Percentiles rank a stretch among this genome's conserved stretches.
phyloP scores from a whole-genome alignment of 305 asterid genomes.

The Coffea humblotiana region DNA sequence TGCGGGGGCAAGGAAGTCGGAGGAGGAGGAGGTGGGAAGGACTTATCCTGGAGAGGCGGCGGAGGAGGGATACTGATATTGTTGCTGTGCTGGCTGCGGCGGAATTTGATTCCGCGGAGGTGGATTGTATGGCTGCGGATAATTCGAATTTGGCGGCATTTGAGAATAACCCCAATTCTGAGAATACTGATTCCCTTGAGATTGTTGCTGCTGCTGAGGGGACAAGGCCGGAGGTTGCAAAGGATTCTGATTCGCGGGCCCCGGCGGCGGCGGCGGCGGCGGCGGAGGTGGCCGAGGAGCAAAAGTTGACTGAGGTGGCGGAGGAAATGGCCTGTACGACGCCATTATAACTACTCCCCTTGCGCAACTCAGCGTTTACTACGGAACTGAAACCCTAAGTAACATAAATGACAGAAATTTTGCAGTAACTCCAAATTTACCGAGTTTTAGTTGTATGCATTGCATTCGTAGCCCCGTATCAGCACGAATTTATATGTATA shows the following conservation, averaged over 20 bases:
- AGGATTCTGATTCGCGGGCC: constrained; percentile 61
- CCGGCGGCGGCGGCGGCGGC: constrained; percentile 34
- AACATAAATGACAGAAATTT: background rate
- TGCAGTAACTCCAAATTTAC: background rate
- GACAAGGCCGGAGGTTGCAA: constrained; percentile 51
- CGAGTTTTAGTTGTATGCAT: background rate
- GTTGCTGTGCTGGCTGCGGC: constrained; percentile 67
- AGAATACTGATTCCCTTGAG: constrained; percentile 53
- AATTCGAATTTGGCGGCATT: constrained; percentile 47
- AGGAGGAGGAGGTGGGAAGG: constrained; percentile 48
- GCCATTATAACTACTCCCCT: constrained; percentile 49
- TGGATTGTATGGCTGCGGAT: constrained; percentile 37
- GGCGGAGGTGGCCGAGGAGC: constrained; percentile 62
- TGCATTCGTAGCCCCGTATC: background rate
- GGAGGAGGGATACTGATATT: constrained; percentile 56
- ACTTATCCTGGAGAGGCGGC: constrained; percentile 74
- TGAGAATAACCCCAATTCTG: constrained; percentile 77
- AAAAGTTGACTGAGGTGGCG: constrained; percentile 71
- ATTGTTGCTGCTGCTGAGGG: constrained; percentile 41
- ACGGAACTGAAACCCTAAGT: constrained; percentile 12
- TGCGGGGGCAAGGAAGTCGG: constrained; percentile 30
- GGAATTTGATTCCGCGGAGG: constrained; percentile 53
- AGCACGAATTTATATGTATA: background rate
- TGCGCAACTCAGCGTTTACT: background rate
- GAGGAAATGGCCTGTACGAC: constrained; percentile 87